Evolutionary conservation across 1,139 yeast genomes (phyloP), one percentile per base, ranked within the genome.

Genomic region (Oligophagozyma castellii): DNA sequence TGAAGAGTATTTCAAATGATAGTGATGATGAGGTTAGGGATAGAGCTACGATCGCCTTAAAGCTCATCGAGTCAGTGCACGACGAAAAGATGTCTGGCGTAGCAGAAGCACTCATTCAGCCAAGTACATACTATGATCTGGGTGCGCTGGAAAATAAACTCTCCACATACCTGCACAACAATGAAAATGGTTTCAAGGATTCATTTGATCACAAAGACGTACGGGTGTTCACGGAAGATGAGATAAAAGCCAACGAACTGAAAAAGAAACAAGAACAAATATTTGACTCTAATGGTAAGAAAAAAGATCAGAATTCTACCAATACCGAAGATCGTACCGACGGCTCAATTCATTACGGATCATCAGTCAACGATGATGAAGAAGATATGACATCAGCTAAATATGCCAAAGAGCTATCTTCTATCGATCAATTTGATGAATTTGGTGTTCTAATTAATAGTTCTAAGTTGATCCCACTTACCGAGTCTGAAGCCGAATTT

Each of bases 21-120:
- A 70, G 66, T 27, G 95, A 89, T 52, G 98, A 89, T 56, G 99
- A 89, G 58, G 98, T 92, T 22, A 81, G 99, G 62, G 99, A 89
- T 54, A 75, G 99, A 52, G 95, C 98, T 5, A 83, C 94, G 2
- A 64, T 89, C 40, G 75, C 93, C 3, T 63, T 86, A 49, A 68
- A 71, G 40, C 70, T 86, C 38, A 68, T 83, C 35, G 65, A 63
- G 23, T 59, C 64, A 29, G 68, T 24, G 11, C 16, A 24, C 3
- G 31, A 67, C 31, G 57, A 64, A 24, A 46, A 44, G 22, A 10
- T 18, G 10, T 7, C 7, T 10, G 35, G 39, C 19, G 38, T 49
- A 14, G 63, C 69, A 22, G 47, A 53, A 25, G 55, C 57, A 27
- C 70, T 77, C 40, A 65, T 83, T 40, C 70, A 76, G 34, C 79